Base-by-base conservation (phyloP, 345 rosid species). In the Dipteronia sinensis region DNA sequence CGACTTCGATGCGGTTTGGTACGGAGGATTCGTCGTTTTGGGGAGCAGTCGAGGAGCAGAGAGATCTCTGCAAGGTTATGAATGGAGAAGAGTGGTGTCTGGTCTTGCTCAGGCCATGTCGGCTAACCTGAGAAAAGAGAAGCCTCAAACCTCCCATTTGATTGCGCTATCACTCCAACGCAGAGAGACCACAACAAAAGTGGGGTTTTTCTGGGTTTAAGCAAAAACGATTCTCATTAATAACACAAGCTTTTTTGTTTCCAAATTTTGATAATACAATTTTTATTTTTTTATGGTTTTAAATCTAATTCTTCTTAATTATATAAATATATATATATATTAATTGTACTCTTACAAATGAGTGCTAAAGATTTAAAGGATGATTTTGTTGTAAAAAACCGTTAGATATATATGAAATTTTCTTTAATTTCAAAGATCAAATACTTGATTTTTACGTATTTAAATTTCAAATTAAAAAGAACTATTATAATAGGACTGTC, bases 121-220 rank as follows among this genome's bases (percentile, higher is more conserved):
- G 92, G 82, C 89, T 88, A 76, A 86, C 82, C 73, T 85, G 94
- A 58, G 83, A 82, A 71, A 92, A 85, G 20, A 90, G 80, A 74
- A 90, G 83, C 85, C 86, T 89, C 85, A 87, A 62, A 6, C 80
- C 80, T 46, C 87, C 84, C 93, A 91, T 89, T 82, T 77, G 31
- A 31, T 66, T 53, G 23, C 31, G 10, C 62, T 29, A 19, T 19
- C 19, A 10, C 58, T 29, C 64, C 53, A 19, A 9, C 53, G 53
- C 83, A 16, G 72, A 19, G 29, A 22, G 16, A 20, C 53, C 56
- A 4, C 6, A 31, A 0, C 15, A 34, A 19, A 19, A 17, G 12
- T 31, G n/a, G 66, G 68, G 69, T 10, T 71, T 65, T 66, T 6
- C 44, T 38, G 76, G 72, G 69, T 59, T 56, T 66, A 55, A 27